These are phyloP conservation scores for Phycomyces nitens DNA, from an alignment of 192 early-diverging fungal species.

Conservation along the genomic window DNA sequence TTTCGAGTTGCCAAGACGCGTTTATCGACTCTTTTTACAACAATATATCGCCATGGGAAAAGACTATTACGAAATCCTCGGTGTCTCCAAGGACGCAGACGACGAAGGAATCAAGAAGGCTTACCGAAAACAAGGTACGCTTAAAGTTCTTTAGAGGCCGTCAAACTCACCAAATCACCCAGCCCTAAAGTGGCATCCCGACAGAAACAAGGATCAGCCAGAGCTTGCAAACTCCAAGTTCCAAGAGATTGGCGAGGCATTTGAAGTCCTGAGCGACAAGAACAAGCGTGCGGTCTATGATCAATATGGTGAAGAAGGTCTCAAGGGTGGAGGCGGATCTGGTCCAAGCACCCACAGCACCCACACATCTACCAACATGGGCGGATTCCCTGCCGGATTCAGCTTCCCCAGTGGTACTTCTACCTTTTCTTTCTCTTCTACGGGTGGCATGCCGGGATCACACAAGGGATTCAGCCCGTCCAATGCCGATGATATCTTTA, in stretches of 20 bases:
- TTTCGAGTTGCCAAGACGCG: neutral
- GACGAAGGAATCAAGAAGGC: slow-evolving; percentile 82
- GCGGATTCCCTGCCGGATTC: slow-evolving; percentile 38
- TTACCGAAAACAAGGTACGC: slow-evolving; percentile 58
- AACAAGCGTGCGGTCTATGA: slow-evolving; percentile 95
- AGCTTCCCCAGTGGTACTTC: slow-evolving; percentile 52
- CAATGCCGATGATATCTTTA: slow-evolving; percentile 89
- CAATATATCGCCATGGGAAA: slow-evolving; percentile 63
- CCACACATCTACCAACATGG: no score
- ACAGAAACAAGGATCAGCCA: slow-evolving; percentile 60
- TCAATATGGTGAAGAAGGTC: slow-evolving; percentile 92
- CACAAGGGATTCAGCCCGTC: slow-evolving; percentile 70
- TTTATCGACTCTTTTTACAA: slow-evolving; percentile 4
- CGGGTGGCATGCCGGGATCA: slow-evolving; percentile 38
- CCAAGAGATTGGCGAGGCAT: slow-evolving; percentile 97
- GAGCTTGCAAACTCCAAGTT: slow-evolving; percentile 78
- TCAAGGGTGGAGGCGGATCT: slow-evolving; percentile 57
- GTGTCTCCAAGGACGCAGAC: slow-evolving; percentile 66
- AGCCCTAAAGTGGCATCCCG: slow-evolving; percentile 82
- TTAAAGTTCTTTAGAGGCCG: neutral
- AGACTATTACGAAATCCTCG: slow-evolving; percentile 95
- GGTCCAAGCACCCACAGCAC: no score
- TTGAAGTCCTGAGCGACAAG: slow-evolving; percentile 90
- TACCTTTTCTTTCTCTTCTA: slow-evolving; percentile 66
- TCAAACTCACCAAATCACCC: neutral